Evolutionary conservation across 2,329 filamentous ascomycete species (phyloP), one percentile per base, ranked within the genome.

Genomic region (Aspergillus brunneoviolaceus): DNA sequence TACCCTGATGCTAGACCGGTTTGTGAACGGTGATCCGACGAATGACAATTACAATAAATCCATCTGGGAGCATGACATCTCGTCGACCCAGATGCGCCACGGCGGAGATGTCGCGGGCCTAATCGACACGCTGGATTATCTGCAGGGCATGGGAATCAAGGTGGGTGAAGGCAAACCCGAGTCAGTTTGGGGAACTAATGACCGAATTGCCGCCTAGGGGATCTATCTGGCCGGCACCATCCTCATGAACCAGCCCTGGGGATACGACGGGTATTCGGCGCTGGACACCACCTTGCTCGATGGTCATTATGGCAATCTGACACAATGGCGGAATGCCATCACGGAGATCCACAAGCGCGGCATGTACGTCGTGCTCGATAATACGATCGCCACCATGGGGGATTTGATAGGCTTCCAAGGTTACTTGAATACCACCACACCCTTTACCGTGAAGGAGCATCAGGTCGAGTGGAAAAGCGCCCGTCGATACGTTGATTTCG

Each of bases 311-410:
- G 86, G 85, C 23, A 81, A 79, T 51, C 81, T 89, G 55, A 71
- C 80, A 16, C 74, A 79, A 59, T 88, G 85, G 84, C 80, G 84
- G 62, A 70, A 75, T 47, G 80, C 81, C 2, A 82, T 88, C 57
- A 76, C 80, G 10, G 84, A 84, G 50, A 85, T 88, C 16, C 86
- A 89, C 66, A 70, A 72, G 1, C 79, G 83, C 31, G 82, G 80
- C 58, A 88, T 89, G 85, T 87, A 87, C 73, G 84, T 88, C 35
- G 76, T 88, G 29, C 71, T 88, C 60, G 86, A 88, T 69, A 87
- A 87, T 66, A 88, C 86, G 0, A 80, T 88, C 69, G 81, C 83
- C 39, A 88, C 86, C 76, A 60, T 88, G 80, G 82, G 83, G 53
- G 84, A 88, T 65, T 75, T 88, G 49, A 80, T 88, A 60, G 84